These are phyloP conservation scores for Syzygium oleosum DNA, from an alignment of 345 rosid species.

Conservation along the genomic window DNA sequence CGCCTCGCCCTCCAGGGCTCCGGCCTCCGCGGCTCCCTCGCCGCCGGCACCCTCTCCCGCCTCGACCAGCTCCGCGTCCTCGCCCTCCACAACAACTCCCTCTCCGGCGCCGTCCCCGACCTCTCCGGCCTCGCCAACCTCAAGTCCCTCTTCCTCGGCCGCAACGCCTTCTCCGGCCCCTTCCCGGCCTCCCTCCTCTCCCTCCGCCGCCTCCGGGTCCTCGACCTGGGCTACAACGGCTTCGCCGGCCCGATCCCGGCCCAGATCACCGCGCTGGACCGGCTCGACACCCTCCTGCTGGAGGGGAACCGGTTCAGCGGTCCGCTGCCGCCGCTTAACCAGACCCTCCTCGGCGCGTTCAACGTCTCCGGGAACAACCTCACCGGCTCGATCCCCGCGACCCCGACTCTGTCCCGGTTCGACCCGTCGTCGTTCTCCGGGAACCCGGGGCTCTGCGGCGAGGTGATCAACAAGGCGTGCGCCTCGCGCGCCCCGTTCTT, in stretches of 20 bases:
- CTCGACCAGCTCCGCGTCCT: constrained; percentile 95
- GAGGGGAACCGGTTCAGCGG: constrained; percentile 67
- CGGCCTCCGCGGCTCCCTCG: constrained; percentile 60
- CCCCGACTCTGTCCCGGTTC: constrained; percentile 59
- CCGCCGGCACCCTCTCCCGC: constrained; percentile 53
- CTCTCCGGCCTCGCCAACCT: constrained; percentile 69
- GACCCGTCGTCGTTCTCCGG: constrained; percentile 40
- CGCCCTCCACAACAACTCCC: constrained; percentile 67
- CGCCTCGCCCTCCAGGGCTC: constrained; percentile 45
- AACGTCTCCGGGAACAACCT: constrained; percentile 78
- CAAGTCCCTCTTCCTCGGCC: constrained; percentile 50
- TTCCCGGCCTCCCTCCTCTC: constrained; percentile 57
- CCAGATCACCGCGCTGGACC: constrained; percentile 31
- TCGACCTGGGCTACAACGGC: constrained; percentile 47
- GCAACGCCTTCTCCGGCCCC: constrained; percentile 57
- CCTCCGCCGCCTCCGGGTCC: constrained; percentile 49
- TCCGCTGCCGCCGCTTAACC: constrained; percentile 63
- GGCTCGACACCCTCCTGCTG: constrained; percentile 51
- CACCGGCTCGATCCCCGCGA: constrained; percentile 56
- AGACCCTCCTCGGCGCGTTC: constrained; percentile 35
- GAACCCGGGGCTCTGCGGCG: constrained; percentile 81
- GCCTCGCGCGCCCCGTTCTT: constrained; percentile 57
- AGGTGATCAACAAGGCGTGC: constrained; percentile 58
- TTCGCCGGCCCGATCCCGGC: constrained; percentile 60
- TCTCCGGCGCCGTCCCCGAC: constrained; percentile 78